Conservation (phyloP, 495 filamentous ascomycete species). For the Trichoderma erinaceum region DNA sequence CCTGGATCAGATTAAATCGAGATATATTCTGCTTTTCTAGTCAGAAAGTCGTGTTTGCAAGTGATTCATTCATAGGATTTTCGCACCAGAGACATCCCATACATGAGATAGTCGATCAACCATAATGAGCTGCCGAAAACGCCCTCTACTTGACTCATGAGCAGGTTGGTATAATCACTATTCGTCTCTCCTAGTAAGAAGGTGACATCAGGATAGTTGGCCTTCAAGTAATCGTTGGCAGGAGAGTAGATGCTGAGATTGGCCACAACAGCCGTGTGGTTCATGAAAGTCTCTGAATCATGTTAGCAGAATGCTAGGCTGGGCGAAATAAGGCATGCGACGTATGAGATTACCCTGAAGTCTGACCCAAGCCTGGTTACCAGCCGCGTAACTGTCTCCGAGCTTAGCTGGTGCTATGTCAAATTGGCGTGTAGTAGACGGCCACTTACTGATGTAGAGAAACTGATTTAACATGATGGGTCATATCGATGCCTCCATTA, state of each 20-base stretch:
- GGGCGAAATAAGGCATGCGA: neutral
- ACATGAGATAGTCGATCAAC: constrained; percentile 8
- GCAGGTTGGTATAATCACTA: constrained; percentile 3
- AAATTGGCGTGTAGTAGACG: neutral
- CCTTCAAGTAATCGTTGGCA: neutral
- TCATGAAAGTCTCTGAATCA: neutral
- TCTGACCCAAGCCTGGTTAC: constrained; percentile 8
- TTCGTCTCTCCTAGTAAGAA: neutral
- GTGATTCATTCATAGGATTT: neutral
- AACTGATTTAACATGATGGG: neutral
- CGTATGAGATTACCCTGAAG: neutral
- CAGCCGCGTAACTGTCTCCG: neutral
- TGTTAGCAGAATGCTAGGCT: neutral
- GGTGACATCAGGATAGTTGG: neutral
- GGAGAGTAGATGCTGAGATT: constrained; percentile 9
- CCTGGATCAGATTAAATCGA: neutral
- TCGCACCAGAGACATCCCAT: neutral
- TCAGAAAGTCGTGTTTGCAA: neutral
- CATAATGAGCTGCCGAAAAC: constrained; percentile 1
- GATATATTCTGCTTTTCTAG: neutral
- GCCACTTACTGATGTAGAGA: neutral
- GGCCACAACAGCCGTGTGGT: constrained; percentile 9
- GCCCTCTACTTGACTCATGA: constrained; percentile 2
- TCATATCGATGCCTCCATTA: neutral
- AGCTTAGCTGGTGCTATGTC: neutral